A percentile compares a stretch with the other conserved stretches of the same genome.
These are phyloP conservation scores for Vigna reflexopilosa DNA, from an alignment of 306 rosid species.

Conservation along the genomic window DNA sequence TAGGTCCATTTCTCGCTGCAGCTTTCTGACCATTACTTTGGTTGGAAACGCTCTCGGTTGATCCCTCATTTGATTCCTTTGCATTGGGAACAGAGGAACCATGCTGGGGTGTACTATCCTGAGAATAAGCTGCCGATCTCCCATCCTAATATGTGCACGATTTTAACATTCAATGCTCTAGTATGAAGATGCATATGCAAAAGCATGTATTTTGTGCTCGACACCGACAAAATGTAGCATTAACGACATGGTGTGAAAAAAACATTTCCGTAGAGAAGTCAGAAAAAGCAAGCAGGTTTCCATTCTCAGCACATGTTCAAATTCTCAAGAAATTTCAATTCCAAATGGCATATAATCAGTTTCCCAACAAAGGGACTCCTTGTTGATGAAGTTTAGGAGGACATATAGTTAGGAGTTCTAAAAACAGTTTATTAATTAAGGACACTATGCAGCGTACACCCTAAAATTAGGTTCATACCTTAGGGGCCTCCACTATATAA, in stretches of 20 bases:
- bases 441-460: not conserved
- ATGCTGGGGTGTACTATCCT: constrained; percentile 48
- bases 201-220: constrained; percentile 5
- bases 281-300: not conserved
- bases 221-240: constrained; percentile 26
- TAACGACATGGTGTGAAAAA: constrained; percentile 14
- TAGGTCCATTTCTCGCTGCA: constrained; percentile 53
- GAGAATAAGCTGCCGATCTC: constrained; percentile 52
- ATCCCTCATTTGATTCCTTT: constrained; percentile 55
- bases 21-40: constrained; percentile 56
- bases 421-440: not conserved
- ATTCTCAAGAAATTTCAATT: not conserved
- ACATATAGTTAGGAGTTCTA: constrained; percentile 19
- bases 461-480: not conserved
- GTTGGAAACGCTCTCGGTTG: constrained; percentile 45
- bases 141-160: constrained; percentile 59
- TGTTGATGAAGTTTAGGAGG: constrained; percentile 26
- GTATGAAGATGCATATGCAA: constrained; percentile 31
- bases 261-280: constrained; percentile 23
- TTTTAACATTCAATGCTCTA: constrained; percentile 27
- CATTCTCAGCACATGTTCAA: constrained; percentile 7
- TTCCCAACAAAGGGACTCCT: constrained; percentile 4
- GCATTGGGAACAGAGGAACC: constrained; percentile 55
- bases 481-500: constrained; percentile 19
- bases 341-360: constrained; percentile 6